phyloP scores from a whole-genome alignment of 2,329 filamentous ascomycete species.

The Colletotrichum australisinense region DNA sequence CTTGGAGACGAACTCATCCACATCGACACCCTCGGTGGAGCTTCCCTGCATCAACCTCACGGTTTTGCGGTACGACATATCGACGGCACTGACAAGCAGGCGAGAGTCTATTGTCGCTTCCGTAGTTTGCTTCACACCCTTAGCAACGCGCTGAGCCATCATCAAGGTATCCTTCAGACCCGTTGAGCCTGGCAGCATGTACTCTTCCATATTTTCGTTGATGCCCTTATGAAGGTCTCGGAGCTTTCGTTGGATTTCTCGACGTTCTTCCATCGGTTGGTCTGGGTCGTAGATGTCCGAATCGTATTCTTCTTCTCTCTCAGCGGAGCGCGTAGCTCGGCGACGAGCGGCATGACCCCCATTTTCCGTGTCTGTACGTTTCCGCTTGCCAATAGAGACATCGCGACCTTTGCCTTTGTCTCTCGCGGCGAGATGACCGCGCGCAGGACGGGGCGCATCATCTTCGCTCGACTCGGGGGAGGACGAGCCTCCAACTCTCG shows the following conservation, averaged over 20 bases:
- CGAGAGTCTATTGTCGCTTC: slow-evolving; percentile 93
- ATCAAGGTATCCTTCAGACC: slow-evolving; percentile 75
- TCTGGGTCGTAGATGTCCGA: slow-evolving; percentile 80
- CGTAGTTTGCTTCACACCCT: slow-evolving; percentile 83
- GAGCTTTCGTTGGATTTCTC: slow-evolving; percentile 75
- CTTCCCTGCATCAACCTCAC: slow-evolving; percentile 80
- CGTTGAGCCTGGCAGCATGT: slow-evolving; percentile 72
- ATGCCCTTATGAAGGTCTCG: slow-evolving; percentile 72
- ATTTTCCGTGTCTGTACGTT: slow-evolving; percentile 31
- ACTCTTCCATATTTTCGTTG: slow-evolving; percentile 79
- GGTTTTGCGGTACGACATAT: slow-evolving; percentile 83
- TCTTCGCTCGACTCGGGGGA: slow-evolving; percentile 32
- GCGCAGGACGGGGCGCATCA: slow-evolving; percentile 2
- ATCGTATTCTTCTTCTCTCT: slow-evolving; percentile 32
- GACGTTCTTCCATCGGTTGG: slow-evolving; percentile 79
- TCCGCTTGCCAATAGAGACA: slow-evolving; percentile 31
- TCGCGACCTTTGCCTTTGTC: slow-evolving; percentile 42
- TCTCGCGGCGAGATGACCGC: slow-evolving; percentile 41
- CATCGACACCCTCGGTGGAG: slow-evolving; percentile 79
- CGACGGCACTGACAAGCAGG: slow-evolving; percentile 83
- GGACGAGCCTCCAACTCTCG: slow-evolving; percentile 27
- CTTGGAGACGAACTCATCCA: slow-evolving; percentile 92
- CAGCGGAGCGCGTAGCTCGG: slow-evolving; percentile 32
- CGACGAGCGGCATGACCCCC: slow-evolving; percentile 22
- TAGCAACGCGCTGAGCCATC: slow-evolving; percentile 73